phyloP scores from a whole-genome alignment of 352 stramenopile genomes.

The Globisporangium sylvaticum region DNA sequence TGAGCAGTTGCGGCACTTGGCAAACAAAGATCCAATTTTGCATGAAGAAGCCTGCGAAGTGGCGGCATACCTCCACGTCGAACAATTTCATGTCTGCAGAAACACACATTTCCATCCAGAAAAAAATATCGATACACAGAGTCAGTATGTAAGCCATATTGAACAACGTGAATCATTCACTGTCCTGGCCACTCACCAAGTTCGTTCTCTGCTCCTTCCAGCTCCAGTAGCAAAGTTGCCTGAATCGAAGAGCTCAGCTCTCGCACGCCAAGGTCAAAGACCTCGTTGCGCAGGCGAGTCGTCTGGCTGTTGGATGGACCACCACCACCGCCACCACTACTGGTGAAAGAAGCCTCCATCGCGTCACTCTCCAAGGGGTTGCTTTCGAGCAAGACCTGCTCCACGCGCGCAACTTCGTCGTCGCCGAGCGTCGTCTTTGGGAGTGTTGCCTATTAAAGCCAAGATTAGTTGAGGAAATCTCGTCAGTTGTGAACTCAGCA shows the following conservation, averaged over 20 bases:
- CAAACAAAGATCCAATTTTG: no score
- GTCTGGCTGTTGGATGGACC: constrained; percentile 2
- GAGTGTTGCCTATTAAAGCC: neutral
- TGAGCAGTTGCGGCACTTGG: no score
- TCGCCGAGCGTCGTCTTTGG: constrained; percentile 6
- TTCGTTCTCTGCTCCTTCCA: constrained; percentile 30
- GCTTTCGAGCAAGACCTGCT: constrained; percentile 11
- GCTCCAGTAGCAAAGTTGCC: constrained; percentile 27
- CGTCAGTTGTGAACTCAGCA: neutral
- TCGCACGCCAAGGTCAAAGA: constrained; percentile 56
- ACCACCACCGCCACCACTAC: constrained; percentile 11
- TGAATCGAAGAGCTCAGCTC: constrained; percentile 33
- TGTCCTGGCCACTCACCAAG: constrained; percentile 20
- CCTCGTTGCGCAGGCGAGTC: constrained; percentile 32
- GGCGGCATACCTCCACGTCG: constrained; percentile 35
- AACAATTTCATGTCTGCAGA: constrained; percentile 36
- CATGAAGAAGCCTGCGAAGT: neutral
- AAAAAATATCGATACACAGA: neutral
- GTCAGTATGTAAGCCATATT: neutral
- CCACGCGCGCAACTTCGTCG: constrained; percentile 7
- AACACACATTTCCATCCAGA: neutral
- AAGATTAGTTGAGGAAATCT: neutral
- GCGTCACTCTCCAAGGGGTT: neutral
- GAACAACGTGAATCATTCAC: no score
- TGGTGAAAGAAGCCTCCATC: constrained; percentile 12